A percentile compares a stretch with the other conserved stretches of the same genome.
phyloP scores from a whole-genome alignment of 805 yeast genomes.

The Monosporozyma unispora region DNA sequence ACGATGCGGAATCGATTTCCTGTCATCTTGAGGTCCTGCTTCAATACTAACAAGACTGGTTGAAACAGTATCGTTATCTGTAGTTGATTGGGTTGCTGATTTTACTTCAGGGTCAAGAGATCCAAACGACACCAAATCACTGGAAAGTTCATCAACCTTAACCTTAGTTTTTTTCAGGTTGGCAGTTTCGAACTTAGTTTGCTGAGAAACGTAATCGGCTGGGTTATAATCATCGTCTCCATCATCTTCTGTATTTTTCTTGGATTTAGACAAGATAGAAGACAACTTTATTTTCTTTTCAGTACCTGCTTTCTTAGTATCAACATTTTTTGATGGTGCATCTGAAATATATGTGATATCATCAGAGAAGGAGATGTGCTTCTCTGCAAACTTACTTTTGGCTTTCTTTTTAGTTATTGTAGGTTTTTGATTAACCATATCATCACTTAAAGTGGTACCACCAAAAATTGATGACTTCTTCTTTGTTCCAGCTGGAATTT shows the following conservation, averaged over 20 bases:
- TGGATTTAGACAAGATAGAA: constrained; percentile 1
- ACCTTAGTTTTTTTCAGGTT: not conserved
- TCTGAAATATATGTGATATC: constrained; percentile 10
- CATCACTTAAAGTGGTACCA: constrained; percentile 10
- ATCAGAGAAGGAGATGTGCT: constrained; percentile 21
- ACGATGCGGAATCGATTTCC: not conserved
- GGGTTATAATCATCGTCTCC: constrained; percentile 1
- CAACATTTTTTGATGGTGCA: not conserved
- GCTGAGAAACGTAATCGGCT: constrained; percentile 12
- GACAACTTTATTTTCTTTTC: not conserved
- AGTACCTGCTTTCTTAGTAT: not conserved
- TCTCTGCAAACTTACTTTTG: constrained; percentile 3
- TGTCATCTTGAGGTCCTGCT: not conserved
- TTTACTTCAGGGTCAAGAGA: not conserved
- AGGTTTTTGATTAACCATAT: constrained; percentile 5
- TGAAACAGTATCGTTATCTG: not conserved
- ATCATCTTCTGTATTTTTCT: not conserved
- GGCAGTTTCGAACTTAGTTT: not conserved
- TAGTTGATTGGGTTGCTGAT: not conserved
- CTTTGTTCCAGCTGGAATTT: constrained; percentile 13
- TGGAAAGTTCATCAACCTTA: not conserved
- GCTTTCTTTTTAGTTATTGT: constrained; percentile 4
- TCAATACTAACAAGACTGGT: not conserved
- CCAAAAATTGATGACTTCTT: constrained; percentile 30
- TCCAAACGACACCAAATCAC: not conserved